These are phyloP conservation scores for Apophysomyces trapeziformis DNA, from an alignment of 371 early-diverging fungal genomes.

Conservation along the genomic window DNA sequence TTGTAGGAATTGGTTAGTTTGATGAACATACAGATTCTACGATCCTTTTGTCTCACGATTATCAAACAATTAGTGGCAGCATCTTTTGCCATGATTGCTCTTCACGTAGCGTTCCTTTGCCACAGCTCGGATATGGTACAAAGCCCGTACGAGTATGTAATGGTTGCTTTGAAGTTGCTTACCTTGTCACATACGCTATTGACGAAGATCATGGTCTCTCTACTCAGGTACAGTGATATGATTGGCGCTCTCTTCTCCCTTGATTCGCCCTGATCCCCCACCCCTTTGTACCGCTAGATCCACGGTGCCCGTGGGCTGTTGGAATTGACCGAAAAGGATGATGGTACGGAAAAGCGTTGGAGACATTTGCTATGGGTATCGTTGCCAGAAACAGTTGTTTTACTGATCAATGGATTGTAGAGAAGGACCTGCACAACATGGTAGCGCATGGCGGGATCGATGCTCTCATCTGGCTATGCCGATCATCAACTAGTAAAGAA, in stretches of 20 bases:
- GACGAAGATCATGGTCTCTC: slow-evolving; percentile 65
- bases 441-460: slow-evolving; percentile 65
- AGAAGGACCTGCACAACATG: slow-evolving; percentile 54
- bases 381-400: neutral
- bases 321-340: slow-evolving; percentile 59
- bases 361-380: neutral
- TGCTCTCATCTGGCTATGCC: slow-evolving; percentile 63
- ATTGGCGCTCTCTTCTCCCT: neutral
- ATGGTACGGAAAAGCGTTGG: slow-evolving; percentile 38
- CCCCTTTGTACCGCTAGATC: slow-evolving; percentile 37
- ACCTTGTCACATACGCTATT: slow-evolving; percentile 63
- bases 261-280: neutral
- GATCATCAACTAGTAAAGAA: slow-evolving; percentile 44
- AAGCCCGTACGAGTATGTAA: slow-evolving; percentile 66
- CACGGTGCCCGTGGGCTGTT: slow-evolving; percentile 68
- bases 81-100: slow-evolving; percentile 70
- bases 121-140: slow-evolving; percentile 64
- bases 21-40: neutral
- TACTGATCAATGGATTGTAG: slow-evolving; percentile 31
- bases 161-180: slow-evolving; percentile 66
- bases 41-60: neutral
- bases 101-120: slow-evolving; percentile 58
- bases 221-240: slow-evolving; percentile 55
- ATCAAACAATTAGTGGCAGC: slow-evolving; percentile 50
- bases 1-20: slow-evolving; percentile 65